Conservation (phyloP, 345 rosid genomes). For the Carallia brachiata region DNA sequence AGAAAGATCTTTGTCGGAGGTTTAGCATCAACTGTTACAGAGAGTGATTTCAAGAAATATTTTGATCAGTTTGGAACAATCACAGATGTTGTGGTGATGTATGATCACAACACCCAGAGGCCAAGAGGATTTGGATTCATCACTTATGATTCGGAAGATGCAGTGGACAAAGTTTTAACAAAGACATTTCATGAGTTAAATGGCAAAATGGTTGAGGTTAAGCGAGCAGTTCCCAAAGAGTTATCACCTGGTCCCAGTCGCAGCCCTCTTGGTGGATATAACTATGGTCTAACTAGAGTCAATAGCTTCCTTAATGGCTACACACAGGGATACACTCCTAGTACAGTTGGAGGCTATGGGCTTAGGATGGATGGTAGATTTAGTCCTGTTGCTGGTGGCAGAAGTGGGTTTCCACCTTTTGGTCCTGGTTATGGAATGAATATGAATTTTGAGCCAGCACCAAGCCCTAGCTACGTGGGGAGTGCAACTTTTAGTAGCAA, state of each 20-base stretch:
- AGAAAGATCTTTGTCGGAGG: slow-evolving; percentile 83
- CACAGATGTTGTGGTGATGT: slow-evolving; percentile 80
- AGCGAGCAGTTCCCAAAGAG: slow-evolving; percentile 81
- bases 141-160: slow-evolving; percentile 74
- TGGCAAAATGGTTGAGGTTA: slow-evolving; percentile 80
- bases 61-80: slow-evolving; percentile 78
- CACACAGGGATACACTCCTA: slow-evolving; percentile 59
- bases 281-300: slow-evolving; percentile 55
- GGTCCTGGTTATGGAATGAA: slow-evolving; percentile 63
- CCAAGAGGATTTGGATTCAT: slow-evolving; percentile 81
- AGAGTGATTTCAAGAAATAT: slow-evolving; percentile 65
- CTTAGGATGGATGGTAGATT: slow-evolving; percentile 66
- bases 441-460: slow-evolving; percentile 57
- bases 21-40: slow-evolving; percentile 76
- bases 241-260: slow-evolving; percentile 73
- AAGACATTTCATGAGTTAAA: slow-evolving; percentile 74
- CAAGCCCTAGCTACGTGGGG: slow-evolving; percentile 50
- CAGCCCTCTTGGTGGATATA: slow-evolving; percentile 65
- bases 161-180: slow-evolving; percentile 61
- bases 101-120: slow-evolving; percentile 80
- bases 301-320: slow-evolving; percentile 61
- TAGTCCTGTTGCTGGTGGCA: slow-evolving; percentile 52
- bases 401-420: slow-evolving; percentile 60
- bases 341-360: slow-evolving; percentile 60
- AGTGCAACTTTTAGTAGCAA: slow-evolving; percentile 48